A percentile compares a stretch with the other conserved stretches of the same genome.
These are phyloP conservation scores for Effrenium voratum DNA, from an alignment of 73 alveolate genomes.

Conservation along the genomic window DNA sequence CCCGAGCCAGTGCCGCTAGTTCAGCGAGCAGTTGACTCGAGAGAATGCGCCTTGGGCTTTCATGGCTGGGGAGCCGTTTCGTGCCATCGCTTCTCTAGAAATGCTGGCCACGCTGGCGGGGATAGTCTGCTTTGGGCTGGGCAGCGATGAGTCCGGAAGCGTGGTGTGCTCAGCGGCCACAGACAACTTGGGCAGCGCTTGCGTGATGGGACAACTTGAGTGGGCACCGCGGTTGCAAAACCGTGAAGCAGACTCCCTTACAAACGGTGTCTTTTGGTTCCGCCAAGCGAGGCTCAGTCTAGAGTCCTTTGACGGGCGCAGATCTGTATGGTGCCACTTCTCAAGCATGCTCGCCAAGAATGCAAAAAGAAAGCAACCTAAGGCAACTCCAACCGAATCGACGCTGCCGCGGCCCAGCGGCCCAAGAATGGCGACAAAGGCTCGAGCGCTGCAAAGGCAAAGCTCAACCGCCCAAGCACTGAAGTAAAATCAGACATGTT, in stretches of 20 bases:
- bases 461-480: neutral
- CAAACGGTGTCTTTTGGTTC: neutral
- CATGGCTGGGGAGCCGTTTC: slow-evolving; percentile 44
- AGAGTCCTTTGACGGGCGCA: neutral
- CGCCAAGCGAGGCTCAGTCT: neutral
- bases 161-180: slow-evolving; percentile 23
- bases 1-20: neutral
- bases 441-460: slow-evolving; percentile 18
- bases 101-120: neutral
- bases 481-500: neutral
- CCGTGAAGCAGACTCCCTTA: slow-evolving; percentile 32
- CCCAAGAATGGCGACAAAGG: neutral
- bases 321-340: neutral
- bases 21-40: slow-evolving; percentile 5
- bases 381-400: neutral
- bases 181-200: neutral
- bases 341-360: neutral
- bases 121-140: neutral
- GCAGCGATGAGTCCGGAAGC: neutral
- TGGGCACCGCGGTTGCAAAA: neutral
- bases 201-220: neutral
- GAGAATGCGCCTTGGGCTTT: slow-evolving; percentile 9
- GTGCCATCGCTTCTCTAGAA: slow-evolving; percentile 17
- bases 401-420: neutral
- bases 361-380: neutral